Conservation (phyloP, 2,329 filamentous ascomycete genomes). For the Fusarium brachygibbosum region DNA sequence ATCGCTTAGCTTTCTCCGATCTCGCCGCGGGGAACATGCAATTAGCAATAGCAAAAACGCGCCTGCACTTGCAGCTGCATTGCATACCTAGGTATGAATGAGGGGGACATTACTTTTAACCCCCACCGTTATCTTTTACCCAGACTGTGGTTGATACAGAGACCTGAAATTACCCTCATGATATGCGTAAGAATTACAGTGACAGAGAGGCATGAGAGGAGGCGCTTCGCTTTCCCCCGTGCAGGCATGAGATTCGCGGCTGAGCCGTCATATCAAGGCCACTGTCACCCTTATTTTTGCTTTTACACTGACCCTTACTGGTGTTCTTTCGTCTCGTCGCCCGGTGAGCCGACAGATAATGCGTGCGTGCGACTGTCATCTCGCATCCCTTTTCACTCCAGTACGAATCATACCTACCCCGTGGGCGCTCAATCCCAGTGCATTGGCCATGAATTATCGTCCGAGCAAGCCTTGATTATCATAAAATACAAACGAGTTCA, state of each 20-base stretch:
- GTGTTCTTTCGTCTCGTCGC: conserved; percentile 26
- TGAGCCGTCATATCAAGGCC: conserved; percentile 28
- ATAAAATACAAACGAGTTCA: conserved; percentile 29
- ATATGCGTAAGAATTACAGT: conserved; percentile 45
- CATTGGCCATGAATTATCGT: conserved; percentile 39
- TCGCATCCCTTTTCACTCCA: conserved; percentile 34
- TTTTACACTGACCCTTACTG: conserved; percentile 14
- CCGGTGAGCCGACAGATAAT: conserved; percentile 24
- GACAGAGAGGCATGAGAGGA: conserved; percentile 1
- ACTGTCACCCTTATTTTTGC: conserved; percentile 16
- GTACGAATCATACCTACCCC: conserved; percentile 34
- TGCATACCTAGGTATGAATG: conserved; percentile 21
- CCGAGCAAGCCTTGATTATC: conserved; percentile 40
- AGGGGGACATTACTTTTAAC: conserved; percentile 18
- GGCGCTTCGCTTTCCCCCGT: conserved; percentile 23
- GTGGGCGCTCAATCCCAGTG: conserved; percentile 37
- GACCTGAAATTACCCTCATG: conserved; percentile 41
- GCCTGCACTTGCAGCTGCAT: conserved; percentile 22
- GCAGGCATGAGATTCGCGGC: conserved; percentile 28
- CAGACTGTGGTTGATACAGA: conserved; percentile 34
- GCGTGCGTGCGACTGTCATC: conserved; percentile 36
- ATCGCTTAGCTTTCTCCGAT: conserved; percentile 46
- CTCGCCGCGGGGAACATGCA: conserved; percentile 45
- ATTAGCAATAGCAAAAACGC: conserved; percentile 33
- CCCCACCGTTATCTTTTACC: conserved; percentile 43